Evolutionary conservation across 2,329 filamentous ascomycete species (phyloP).

Genomic region (Claviceps fusiformis): DNA sequence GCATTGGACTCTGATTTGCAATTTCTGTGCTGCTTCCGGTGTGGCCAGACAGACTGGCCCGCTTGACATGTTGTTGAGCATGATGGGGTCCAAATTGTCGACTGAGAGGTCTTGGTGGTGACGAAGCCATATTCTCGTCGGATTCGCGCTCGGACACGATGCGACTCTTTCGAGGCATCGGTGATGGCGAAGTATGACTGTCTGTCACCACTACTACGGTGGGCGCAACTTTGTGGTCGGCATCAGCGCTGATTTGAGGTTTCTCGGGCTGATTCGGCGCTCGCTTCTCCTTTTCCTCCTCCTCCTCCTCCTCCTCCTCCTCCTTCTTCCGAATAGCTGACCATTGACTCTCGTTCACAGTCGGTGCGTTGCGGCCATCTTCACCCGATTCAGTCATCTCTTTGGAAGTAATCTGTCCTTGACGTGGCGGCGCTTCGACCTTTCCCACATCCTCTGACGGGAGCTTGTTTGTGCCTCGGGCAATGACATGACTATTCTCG

Average conservation of each 20-base stretch:
- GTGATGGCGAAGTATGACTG: slow-evolving; percentile 1
- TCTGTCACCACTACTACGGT: background rate
- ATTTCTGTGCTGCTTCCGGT: background rate
- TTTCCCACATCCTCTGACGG: background rate
- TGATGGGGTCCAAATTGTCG: background rate
- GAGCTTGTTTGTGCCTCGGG: background rate
- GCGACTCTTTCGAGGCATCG: slow-evolving; percentile 1
- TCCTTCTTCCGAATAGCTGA: background rate
- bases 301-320: background rate
- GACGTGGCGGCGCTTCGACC: background rate
- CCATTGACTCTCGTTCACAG: background rate
- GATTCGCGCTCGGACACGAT: background rate
- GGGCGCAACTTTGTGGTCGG: slow-evolving; percentile 1
- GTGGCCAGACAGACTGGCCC: background rate
- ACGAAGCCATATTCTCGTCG: background rate
- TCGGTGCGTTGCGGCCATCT: background rate
- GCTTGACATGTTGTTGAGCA: background rate
- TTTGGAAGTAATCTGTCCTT: background rate
- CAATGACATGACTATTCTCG: background rate
- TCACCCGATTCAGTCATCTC: background rate
- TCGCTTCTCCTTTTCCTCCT: background rate
- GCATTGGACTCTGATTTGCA: background rate
- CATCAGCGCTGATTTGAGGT: background rate
- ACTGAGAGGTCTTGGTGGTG: too few species aligned
- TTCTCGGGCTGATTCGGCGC: background rate